A percentile compares a stretch with the other conserved stretches of the same genome.
Evolutionary conservation across 2,329 filamentous ascomycete species (phyloP).

Genomic region (Lasiodiplodia sp.): DNA sequence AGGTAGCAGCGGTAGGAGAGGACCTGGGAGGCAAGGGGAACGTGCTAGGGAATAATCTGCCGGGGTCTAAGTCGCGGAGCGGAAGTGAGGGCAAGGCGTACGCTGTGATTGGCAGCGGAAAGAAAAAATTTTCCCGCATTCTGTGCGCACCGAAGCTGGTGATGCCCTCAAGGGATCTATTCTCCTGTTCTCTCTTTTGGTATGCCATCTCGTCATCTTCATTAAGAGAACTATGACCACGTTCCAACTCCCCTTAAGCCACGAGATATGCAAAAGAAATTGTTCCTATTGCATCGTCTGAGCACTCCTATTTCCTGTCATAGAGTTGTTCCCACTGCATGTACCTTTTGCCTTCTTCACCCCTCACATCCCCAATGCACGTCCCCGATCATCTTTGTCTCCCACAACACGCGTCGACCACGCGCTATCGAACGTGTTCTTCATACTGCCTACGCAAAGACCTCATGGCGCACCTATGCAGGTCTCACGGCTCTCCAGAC

Average conservation of each 20-base stretch:
- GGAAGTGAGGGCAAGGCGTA: not conserved
- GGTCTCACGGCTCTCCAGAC: not conserved
- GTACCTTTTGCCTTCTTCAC: not conserved
- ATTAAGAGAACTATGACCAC: not conserved
- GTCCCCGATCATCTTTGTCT: not conserved
- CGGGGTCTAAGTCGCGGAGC: not conserved
- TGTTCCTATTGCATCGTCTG: not conserved
- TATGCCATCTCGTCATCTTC: not conserved
- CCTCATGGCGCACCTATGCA: not conserved
- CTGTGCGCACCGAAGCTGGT: not conserved
- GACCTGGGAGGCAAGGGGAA: not conserved
- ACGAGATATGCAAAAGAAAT: not conserved
- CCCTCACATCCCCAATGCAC: conserved; percentile 13
- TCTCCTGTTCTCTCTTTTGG: not conserved
- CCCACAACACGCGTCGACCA: conserved; percentile 1
- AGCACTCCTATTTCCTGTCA: not conserved
- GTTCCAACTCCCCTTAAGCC: not conserved
- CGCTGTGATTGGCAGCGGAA: not conserved
- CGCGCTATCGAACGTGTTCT: conserved; percentile 23
- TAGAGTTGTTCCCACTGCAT: not conserved
- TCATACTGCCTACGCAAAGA: not conserved
- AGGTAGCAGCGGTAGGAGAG: not conserved
- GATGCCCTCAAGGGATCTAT: not conserved
- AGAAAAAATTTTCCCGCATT: not conserved
- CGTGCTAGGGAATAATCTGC: not conserved